A percentile compares a stretch with the other conserved stretches of the same genome.
phyloP scores from a whole-genome alignment of 2,329 filamentous ascomycete species.

The Phoma sp. region DNA sequence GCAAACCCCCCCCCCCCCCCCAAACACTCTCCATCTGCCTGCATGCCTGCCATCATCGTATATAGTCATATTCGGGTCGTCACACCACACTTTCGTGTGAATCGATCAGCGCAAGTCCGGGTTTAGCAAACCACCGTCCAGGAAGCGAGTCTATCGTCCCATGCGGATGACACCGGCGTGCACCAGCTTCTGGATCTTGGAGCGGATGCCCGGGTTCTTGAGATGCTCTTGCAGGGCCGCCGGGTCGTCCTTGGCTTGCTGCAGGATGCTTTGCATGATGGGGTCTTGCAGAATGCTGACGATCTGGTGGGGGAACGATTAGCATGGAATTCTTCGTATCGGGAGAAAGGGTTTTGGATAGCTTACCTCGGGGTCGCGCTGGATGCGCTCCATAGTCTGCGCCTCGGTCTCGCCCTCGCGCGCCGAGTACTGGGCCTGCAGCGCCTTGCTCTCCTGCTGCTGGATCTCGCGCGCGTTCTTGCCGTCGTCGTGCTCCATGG shows the following conservation, averaged over 20 bases:
- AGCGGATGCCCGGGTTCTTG: constrained; percentile 83
- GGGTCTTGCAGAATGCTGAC: constrained; percentile 92
- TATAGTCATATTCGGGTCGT: constrained; percentile 19
- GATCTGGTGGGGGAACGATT: constrained; percentile 62
- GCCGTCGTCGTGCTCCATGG: constrained; percentile 75
- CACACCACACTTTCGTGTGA: background rate
- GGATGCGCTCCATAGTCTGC: constrained; percentile 89
- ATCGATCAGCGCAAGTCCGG: background rate
- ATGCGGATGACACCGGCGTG: constrained; percentile 90
- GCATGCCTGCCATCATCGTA: constrained; percentile 1
- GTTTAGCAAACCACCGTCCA: too few relatives aligned
- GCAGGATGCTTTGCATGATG: constrained; percentile 95
- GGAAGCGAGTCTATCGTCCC: constrained; percentile 54
- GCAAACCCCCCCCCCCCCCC: background rate
- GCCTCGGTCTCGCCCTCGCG: constrained; percentile 95
- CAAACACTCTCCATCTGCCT: too few relatives aligned
- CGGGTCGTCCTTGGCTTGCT: constrained; percentile 94
- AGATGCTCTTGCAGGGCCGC: constrained; percentile 95
- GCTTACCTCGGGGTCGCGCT: constrained; percentile 86
- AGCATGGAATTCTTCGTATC: background rate
- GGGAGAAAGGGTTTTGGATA: too few relatives aligned
- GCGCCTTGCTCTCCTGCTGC: constrained; percentile 89
- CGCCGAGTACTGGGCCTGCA: constrained; percentile 86
- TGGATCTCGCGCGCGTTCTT: constrained; percentile 92
- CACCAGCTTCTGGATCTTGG: constrained; percentile 93